These are phyloP conservation scores for Phaeolepiota aurea DNA, from an alignment of 768 basidiomycete genomes.

Conservation along the genomic window DNA sequence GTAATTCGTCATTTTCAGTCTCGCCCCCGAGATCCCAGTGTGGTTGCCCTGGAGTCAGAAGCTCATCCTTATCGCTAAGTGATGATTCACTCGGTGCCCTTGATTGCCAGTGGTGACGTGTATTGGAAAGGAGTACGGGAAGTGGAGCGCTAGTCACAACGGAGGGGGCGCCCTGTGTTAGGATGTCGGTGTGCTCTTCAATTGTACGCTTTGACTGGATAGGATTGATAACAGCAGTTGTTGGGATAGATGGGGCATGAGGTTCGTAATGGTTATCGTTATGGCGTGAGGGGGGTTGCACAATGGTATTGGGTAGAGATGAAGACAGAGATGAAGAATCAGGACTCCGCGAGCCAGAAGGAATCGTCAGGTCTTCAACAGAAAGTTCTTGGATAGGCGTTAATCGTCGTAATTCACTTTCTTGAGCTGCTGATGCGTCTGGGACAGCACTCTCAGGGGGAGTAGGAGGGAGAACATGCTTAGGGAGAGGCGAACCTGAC, in stretches of 20 bases:
- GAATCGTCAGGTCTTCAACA: background rate
- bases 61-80: background rate
- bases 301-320: background rate
- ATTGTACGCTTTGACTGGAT: background rate
- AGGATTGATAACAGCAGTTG: background rate
- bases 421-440: conserved; percentile 14
- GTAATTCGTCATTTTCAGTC: background rate
- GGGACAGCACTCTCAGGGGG: conserved; percentile 27
- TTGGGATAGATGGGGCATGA: background rate
- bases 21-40: background rate
- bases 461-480: conserved; percentile 23
- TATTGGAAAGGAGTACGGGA: background rate
- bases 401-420: conserved; percentile 8
- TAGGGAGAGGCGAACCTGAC: conserved; percentile 16
- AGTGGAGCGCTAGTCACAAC: conserved; percentile 1
- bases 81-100: background rate
- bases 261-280: background rate
- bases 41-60: background rate
- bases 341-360: background rate
- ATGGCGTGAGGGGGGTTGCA: background rate
- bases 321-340: background rate
- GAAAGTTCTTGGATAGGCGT: background rate
- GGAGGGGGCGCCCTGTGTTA: background rate
- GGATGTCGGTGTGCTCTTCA: background rate
- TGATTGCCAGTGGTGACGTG: background rate